Conservation (phyloP, 805 yeast genomes). For the Yarrowia sp. region DNA sequence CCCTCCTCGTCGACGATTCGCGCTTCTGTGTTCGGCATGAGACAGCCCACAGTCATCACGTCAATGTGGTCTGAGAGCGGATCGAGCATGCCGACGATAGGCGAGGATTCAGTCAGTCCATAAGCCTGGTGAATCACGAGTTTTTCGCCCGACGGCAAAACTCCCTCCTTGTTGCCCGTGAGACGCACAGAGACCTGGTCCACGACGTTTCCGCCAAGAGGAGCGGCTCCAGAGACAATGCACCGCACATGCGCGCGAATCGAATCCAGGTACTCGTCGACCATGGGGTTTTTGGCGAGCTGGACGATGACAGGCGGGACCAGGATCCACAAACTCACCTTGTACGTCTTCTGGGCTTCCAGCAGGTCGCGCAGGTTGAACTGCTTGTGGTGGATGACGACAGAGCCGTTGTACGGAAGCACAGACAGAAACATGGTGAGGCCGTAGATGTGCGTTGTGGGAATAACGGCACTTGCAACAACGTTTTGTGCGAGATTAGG, state of each 20-base stretch:
- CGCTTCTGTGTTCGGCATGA: conserved; percentile 16
- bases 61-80: conserved; percentile 13
- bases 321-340: conserved; percentile 44
- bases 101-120: conserved; percentile 7
- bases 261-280: conserved; percentile 45
- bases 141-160: background rate
- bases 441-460: conserved; percentile 39
- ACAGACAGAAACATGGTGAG: conserved; percentile 33
- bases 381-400: conserved; percentile 35
- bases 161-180: conserved; percentile 17
- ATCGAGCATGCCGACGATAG: conserved; percentile 18
- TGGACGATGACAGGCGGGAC: conserved; percentile 46
- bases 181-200: conserved; percentile 1
- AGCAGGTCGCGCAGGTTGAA: conserved; percentile 40
- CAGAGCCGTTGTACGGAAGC: conserved; percentile 30
- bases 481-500: conserved; percentile 32
- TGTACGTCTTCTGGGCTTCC: conserved; percentile 33
- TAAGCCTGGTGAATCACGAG: conserved; percentile 23
- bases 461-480: conserved; percentile 38
- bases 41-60: conserved; percentile 19
- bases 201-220: conserved; percentile 37
- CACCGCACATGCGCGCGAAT: conserved; percentile 44
- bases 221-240: conserved; percentile 49
- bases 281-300: conserved; percentile 48
- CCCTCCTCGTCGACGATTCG: conserved; percentile 19